Evolutionary conservation across 768 basidiomycete species (phyloP), one percentile per base, ranked within the genome.

Genomic region (Tephrocybe sp.): DNA sequence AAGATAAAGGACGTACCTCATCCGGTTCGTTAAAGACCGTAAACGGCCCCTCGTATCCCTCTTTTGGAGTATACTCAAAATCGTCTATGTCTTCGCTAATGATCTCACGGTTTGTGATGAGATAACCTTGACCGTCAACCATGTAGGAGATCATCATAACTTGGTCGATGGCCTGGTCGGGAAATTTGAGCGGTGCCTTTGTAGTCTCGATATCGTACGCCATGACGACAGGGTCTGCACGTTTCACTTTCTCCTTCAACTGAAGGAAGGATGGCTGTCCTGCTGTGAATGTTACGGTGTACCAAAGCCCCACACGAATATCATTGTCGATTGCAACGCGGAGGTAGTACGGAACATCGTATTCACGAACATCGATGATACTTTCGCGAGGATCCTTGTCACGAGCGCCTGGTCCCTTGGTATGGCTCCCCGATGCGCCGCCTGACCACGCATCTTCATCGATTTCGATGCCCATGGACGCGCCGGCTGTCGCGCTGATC

Each of bases 81-180:
- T 99, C 90, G 35, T 97, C 94, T 53, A 99, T 98, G 62, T 98
- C 92, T 63, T 98, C 95, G 53, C 88, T 86, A 51, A 98, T 92
- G 43, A 98, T 98, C 57, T 99, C 97, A 35, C 97, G 80, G 61
- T 98, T 98, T 18, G 93, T 97, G 68, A 99, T 98, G 53, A 99
- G 81, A 64, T 89, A 99, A 0, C 97, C 97, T 66, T 95, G 92
- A 0, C 94, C 96, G 64, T 99, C 97, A 15, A 99, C 76, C 95
- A 99, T 98, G 70, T 98, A 99, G 36, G 97, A 99, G 55, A 99
- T 98, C 97, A 99, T 99, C 96, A 99, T 99, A 60, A 99, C 93
- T 65, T 98, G 95, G 72, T 98, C 97, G 21, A 92, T 86, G 6
- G 84, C 81, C 58, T 94, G 88, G 71, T 98, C 97, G 1, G 97